A percentile compares a stretch with the other conserved stretches of the same genome.
phyloP scores from a whole-genome alignment of 768 basidiomycete species.

The Cystofilobasidium macerans region DNA sequence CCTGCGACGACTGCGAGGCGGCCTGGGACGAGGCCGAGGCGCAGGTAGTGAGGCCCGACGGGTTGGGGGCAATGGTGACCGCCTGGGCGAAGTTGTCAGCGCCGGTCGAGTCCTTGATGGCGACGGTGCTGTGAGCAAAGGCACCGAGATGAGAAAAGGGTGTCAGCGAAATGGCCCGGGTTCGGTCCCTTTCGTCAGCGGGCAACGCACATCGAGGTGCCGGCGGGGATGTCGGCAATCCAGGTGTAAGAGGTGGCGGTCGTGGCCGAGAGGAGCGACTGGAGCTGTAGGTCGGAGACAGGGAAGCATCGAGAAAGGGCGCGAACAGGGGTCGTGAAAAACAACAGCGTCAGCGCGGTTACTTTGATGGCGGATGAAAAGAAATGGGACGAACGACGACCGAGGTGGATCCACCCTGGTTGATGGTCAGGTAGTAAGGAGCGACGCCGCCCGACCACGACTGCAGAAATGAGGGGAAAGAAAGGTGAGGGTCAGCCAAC shows the following conservation, averaged over 20 bases:
- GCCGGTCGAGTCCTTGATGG: slow-evolving; percentile 13
- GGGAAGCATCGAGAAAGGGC: not conserved
- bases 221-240: slow-evolving; percentile 23
- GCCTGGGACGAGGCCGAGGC: slow-evolving; percentile 4
- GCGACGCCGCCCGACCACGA: slow-evolving; percentile 26
- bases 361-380: not conserved
- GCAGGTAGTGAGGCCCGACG: slow-evolving; percentile 9
- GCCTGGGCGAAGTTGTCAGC: not conserved
- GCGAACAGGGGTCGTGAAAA: not conserved
- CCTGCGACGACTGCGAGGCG: not conserved
- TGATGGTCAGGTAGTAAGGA: slow-evolving; percentile 27
- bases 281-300: slow-evolving; percentile 15
- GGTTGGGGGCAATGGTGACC: slow-evolving; percentile 11
- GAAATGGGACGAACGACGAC: slow-evolving; percentile 9
- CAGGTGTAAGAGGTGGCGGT: slow-evolving; percentile 24
- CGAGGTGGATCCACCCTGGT: slow-evolving; percentile 20
- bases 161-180: not conserved
- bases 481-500: not conserved
- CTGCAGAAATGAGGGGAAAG: not conserved
- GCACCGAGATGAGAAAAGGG: not conserved
- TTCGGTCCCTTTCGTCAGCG: too few species aligned
- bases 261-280: slow-evolving; percentile 18
- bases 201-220: slow-evolving; percentile 14
- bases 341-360: not conserved
- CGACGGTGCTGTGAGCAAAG: not conserved